Evolutionary conservation across 1,284 basidiomycete species (phyloP).

Genomic region (Rhizoctonia solani): DNA sequence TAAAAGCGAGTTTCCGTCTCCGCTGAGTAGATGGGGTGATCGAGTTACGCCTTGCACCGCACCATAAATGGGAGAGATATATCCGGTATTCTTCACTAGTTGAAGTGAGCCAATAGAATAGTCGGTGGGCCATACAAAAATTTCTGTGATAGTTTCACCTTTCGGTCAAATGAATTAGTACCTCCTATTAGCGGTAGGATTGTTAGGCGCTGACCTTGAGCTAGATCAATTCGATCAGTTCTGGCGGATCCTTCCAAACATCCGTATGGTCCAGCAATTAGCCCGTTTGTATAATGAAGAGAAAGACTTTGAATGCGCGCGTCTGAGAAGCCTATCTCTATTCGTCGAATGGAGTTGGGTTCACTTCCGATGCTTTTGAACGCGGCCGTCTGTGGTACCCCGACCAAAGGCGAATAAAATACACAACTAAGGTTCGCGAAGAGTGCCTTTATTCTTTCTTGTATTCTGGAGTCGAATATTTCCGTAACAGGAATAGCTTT

Average conservation of each 20-base stretch:
- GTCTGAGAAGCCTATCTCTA: neutral
- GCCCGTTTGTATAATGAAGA: neutral
- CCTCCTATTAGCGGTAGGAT: neutral
- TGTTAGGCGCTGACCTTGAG: neutral
- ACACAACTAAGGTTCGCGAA: neutral
- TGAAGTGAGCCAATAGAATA: neutral
- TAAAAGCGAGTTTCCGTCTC: neutral
- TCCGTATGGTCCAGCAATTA: neutral
- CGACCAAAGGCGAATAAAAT: neutral
- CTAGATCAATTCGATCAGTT: neutral
- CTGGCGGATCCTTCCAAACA: too few species aligned
- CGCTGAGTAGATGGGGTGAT: neutral
- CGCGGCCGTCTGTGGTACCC: neutral
- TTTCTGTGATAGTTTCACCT: conserved; percentile 4
- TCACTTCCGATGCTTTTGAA: neutral
- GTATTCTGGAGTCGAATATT: neutral
- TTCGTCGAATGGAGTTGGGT: neutral
- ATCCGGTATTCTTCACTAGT: neutral
- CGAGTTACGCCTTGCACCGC: neutral
- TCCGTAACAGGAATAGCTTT: neutral
- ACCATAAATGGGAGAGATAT: neutral
- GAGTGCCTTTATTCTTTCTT: neutral
- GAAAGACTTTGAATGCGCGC: neutral
- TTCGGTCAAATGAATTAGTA: neutral
- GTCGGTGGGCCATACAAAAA: conserved; percentile 1